Conservation (phyloP, 257 asterid species). For the Solanum ossicruentum region DNA sequence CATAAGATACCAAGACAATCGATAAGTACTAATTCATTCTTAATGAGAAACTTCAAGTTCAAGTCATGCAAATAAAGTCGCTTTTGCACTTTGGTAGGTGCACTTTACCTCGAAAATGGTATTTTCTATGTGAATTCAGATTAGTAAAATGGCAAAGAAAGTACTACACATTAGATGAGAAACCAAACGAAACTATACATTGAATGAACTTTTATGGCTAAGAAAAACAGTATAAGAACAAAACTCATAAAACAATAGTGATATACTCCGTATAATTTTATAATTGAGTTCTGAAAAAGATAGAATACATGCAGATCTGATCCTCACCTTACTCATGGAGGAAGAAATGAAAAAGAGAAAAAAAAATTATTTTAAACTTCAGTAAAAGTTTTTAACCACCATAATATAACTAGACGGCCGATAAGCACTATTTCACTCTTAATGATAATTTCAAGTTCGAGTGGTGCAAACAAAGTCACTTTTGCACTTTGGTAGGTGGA, state of each 20-base stretch:
- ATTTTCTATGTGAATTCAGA: neutral
- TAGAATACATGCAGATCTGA: neutral
- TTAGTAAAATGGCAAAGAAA: neutral
- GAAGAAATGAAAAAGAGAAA: too few relatives aligned
- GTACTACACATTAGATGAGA: neutral
- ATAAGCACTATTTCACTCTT: neutral
- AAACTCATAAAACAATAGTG: neutral
- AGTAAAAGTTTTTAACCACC: neutral
- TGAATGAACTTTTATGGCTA: neutral
- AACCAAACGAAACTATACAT: neutral
- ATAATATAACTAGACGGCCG: fast-evolving
- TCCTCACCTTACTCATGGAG: neutral
- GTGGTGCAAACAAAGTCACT: fast-evolving
- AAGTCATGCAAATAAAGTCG: fast-evolving
- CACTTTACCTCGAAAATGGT: neutral
- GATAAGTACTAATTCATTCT: neutral
- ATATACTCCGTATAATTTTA: neutral
- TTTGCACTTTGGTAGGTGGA: neutral
- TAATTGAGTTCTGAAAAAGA: fast-evolving
- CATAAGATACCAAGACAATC: too few relatives aligned
- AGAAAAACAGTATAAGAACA: neutral
- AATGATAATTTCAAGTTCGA: neutral
- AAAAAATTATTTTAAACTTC: neutral
- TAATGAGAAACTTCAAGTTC: fast-evolving
- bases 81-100: neutral